Evolutionary conservation across 2,329 filamentous ascomycete genomes (phyloP).

Genomic region (Aureobasidium subglaciale): DNA sequence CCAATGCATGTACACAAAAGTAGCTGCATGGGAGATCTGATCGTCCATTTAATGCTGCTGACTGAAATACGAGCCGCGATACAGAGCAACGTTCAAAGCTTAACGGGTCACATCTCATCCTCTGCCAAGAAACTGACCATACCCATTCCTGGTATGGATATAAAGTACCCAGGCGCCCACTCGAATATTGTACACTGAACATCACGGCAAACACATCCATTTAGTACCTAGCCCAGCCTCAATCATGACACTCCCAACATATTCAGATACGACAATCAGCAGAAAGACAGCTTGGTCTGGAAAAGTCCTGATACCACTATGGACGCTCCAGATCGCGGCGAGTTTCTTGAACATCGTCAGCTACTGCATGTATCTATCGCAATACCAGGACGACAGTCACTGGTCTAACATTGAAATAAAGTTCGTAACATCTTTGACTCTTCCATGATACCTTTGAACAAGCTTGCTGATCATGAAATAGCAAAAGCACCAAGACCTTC

Average conservation of each 20-base stretch:
- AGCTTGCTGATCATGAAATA: neutral
- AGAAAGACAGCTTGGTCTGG: conserved; percentile 3
- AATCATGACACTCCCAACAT: neutral
- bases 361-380: too few relatives aligned
- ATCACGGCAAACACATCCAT: neutral
- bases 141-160: neutral
- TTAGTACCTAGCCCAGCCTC: too few relatives aligned
- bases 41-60: neutral
- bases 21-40: neutral
- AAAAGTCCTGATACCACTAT: neutral
- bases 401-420: too few relatives aligned
- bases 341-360: neutral
- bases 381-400: too few relatives aligned
- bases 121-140: neutral
- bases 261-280: neutral
- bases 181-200: neutral
- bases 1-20: too few relatives aligned
- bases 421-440: too few relatives aligned
- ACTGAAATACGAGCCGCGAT: neutral
- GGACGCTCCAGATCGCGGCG: neutral
- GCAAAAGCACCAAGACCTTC: neutral
- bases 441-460: too few relatives aligned
- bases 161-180: neutral
- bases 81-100: neutral
- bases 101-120: neutral